Conservation (phyloP, 192 early-diverging fungal species). For the Podila verticillata region DNA sequence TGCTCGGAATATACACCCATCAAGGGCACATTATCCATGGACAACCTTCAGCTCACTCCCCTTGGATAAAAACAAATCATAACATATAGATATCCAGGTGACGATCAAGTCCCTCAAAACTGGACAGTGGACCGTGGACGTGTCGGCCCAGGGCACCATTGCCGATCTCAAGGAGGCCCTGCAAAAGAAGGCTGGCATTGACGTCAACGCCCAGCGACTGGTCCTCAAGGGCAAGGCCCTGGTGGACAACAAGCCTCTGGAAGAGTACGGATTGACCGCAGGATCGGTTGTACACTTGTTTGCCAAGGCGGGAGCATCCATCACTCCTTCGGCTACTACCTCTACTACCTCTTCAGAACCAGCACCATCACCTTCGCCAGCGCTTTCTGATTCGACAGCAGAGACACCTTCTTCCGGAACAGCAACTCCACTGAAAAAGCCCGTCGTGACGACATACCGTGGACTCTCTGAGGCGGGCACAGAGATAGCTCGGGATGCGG, state of each 20-base stretch:
- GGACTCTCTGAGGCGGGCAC: slow-evolving; percentile 40
- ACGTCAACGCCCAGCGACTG: slow-evolving; percentile 56
- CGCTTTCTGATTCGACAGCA: background rate
- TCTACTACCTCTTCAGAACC: background rate
- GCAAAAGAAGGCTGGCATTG: slow-evolving; percentile 37
- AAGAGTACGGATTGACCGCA: slow-evolving; percentile 56
- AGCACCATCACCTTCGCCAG: slow-evolving; percentile 1
- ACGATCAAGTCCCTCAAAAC: slow-evolving; percentile 56
- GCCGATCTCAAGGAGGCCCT: slow-evolving; percentile 51
- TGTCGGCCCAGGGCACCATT: slow-evolving; percentile 52
- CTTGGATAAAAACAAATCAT: background rate
- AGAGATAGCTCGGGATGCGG: slow-evolving; percentile 30
- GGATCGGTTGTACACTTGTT: slow-evolving; percentile 62
- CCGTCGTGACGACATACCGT: slow-evolving; percentile 25
- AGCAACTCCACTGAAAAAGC: slow-evolving; percentile 10
- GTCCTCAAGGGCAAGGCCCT: slow-evolving; percentile 70
- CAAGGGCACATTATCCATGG: too few species aligned
- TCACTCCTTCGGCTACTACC: background rate
- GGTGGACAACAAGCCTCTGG: slow-evolving; percentile 60
- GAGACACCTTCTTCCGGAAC: background rate
- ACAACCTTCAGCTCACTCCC: background rate
- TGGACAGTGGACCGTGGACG: slow-evolving; percentile 48
- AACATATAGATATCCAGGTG: slow-evolving; percentile 47
- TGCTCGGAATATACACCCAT: background rate
- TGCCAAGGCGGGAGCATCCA: slow-evolving; percentile 46